These are phyloP conservation scores for Leccinum subspadiceum DNA, from an alignment of 1,284 basidiomycete species.

Conservation along the genomic window DNA sequence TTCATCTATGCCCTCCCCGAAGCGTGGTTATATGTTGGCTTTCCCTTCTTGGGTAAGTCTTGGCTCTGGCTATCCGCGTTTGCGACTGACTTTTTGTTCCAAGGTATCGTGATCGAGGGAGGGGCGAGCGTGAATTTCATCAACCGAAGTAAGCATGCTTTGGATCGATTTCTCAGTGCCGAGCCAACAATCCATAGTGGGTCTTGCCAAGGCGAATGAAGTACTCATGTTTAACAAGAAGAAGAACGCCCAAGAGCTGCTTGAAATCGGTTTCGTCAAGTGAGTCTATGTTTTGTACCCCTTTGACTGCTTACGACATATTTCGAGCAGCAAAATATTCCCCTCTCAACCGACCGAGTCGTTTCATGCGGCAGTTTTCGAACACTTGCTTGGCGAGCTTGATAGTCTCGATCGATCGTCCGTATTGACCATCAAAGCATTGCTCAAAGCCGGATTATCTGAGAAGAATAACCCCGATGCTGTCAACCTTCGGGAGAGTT, in stretches of 20 bases:
- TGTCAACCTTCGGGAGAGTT: slow-evolving; percentile 66
- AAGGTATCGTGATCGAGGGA: slow-evolving; percentile 59
- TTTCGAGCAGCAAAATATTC: slow-evolving; percentile 53
- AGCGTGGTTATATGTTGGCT: slow-evolving; percentile 62
- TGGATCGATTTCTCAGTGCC: not conserved
- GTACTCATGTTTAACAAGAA: slow-evolving; percentile 68
- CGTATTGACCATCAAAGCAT: slow-evolving; percentile 50
- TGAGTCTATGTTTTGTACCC: slow-evolving; percentile 31
- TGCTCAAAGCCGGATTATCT: slow-evolving; percentile 53
- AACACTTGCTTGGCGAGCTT: slow-evolving; percentile 49
- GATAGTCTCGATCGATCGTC: slow-evolving; percentile 54
- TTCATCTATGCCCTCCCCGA: slow-evolving; percentile 68
- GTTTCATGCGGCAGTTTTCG: slow-evolving; percentile 54
- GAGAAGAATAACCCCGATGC: slow-evolving; percentile 67
- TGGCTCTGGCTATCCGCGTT: not conserved
- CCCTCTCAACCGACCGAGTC: slow-evolving; percentile 47
- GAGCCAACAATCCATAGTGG: slow-evolving; percentile 45
- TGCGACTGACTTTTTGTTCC: slow-evolving; percentile 2
- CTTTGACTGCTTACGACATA: slow-evolving; percentile 1
- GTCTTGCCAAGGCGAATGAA: slow-evolving; percentile 64
- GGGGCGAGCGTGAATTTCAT: slow-evolving; percentile 68
- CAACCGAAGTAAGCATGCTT: slow-evolving; percentile 49
- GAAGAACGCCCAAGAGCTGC: slow-evolving; percentile 56
- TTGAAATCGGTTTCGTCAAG: slow-evolving; percentile 66
- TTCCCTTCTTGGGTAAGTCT: slow-evolving; percentile 63